Base-by-base conservation (phyloP, 495 filamentous ascomycete species). In the Daldinia loculata region DNA sequence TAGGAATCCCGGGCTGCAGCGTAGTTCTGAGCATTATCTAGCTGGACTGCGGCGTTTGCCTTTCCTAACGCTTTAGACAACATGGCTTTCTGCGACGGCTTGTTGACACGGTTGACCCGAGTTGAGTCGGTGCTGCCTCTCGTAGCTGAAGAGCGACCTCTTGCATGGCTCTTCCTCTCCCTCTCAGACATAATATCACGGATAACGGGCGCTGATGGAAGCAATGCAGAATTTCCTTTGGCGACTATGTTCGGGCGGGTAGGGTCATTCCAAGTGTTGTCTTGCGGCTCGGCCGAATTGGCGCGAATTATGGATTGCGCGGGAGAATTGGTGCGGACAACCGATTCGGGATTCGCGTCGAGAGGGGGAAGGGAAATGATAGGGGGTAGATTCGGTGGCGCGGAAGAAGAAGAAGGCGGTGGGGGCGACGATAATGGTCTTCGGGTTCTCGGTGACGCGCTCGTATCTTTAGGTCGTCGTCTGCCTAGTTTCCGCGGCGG, bases 11-110 rank as follows among this genome's bases (percentile, higher is more conserved):
- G 91, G 26, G 95, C 95, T 15, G 93, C 94, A 78, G 94, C 93
- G 72, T 93, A 93, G 75, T 98, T 97, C 76, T 94, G 92, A 2
- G 92, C 94, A 83, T 97, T 97, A 79, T 99, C 95, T 15, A 98
- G 86, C 55, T 96, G 85, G 6, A 99, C 95, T 7, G 95, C 95
- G 30, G 93, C 94, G 72, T 98, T 97, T 52, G 95, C 95, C 78
- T 97, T 97, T 75, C 95, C 89, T 41, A 99, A 82, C 6, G 95
- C 95, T 75, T 92, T 94, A 3, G 94, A 96, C 15, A 99, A 84
- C 93, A 98, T 98, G n/a, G 89, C 89, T 81, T 97, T 97, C 77
- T 97, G 92, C 0, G 92, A 93, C 15, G 78, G 78, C 63, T 84
- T 85, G 30, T 56, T 72, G 11, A 70, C 60, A 79, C 85, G 63